phyloP scores from a whole-genome alignment of 2,329 filamentous ascomycete species.

The Lasiodiplodia sp. region DNA sequence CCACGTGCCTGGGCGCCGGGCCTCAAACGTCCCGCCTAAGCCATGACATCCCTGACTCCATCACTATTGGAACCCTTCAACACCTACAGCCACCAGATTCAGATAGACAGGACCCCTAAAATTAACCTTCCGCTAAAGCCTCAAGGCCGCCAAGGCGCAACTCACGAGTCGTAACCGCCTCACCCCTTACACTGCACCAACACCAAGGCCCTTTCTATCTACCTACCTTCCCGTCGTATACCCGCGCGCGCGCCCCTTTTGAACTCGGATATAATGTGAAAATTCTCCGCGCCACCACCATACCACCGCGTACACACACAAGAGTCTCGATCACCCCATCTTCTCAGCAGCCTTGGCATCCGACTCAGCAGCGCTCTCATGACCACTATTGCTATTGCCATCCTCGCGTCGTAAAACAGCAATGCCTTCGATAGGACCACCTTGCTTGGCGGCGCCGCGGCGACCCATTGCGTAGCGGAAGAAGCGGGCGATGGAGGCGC shows the following conservation, averaged over 20 bases:
- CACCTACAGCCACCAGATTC: neutral
- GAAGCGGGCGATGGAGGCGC: constrained; percentile 25
- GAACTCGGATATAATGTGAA: no score
- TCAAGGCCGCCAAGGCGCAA: neutral
- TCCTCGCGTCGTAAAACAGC: neutral
- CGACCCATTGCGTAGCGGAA: constrained; percentile 17
- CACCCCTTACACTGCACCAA: neutral
- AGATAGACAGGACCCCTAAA: neutral
- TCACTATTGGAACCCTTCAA: neutral
- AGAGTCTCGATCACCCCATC: no score
- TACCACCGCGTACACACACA: no score
- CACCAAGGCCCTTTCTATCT: no score
- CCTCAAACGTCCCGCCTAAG: constrained; percentile 8
- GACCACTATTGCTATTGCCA: neutral
- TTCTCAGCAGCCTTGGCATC: neutral
- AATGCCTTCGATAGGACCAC: neutral
- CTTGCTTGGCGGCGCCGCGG: neutral
- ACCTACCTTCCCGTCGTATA: no score
- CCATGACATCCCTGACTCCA: neutral
- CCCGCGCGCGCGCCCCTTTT: no score
- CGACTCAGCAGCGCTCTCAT: neutral
- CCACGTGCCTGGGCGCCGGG: constrained; percentile 1
- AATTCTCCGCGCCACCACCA: no score
- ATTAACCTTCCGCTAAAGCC: neutral
- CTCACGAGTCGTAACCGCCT: neutral